Percentiles rank a stretch among this genome's conserved stretches.
Conservation (phyloP, 2,329 filamentous ascomycete genomes). For the Pseudodiploospora longispora region DNA sequence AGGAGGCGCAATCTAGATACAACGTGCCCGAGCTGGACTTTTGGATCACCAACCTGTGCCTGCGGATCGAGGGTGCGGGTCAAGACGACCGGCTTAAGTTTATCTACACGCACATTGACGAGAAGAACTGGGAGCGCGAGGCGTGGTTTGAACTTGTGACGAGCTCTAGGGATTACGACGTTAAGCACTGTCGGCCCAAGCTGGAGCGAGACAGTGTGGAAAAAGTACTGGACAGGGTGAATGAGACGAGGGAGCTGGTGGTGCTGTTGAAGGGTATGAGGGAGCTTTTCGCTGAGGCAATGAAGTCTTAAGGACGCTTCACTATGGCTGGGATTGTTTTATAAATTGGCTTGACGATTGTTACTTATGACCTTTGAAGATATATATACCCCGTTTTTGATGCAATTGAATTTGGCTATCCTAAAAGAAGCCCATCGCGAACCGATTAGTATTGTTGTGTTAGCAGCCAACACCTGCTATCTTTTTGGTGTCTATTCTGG, state of each 20-base stretch:
- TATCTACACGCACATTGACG: slow-evolving; percentile 78
- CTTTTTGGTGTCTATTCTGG: too few relatives aligned
- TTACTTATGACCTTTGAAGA: background rate
- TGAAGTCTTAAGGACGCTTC: slow-evolving; percentile 38
- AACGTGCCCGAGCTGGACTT: slow-evolving; percentile 93
- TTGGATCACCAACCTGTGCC: slow-evolving; percentile 84
- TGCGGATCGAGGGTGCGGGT: slow-evolving; percentile 84
- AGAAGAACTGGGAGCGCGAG: slow-evolving; percentile 80
- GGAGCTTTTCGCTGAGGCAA: slow-evolving; percentile 63
- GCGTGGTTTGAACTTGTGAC: slow-evolving; percentile 91
- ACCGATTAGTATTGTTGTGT: too few relatives aligned
- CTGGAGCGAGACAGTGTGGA: slow-evolving; percentile 72
- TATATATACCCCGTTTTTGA: slow-evolving; percentile 3
- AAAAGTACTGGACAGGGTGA: slow-evolving; percentile 67
- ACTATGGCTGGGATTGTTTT: too few relatives aligned
- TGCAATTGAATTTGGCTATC: slow-evolving; percentile 2
- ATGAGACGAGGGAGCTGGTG: slow-evolving; percentile 69
- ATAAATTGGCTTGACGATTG: background rate
- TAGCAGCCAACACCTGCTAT: too few relatives aligned
- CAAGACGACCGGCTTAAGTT: slow-evolving; percentile 82
- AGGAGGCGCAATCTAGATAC: slow-evolving; percentile 77
- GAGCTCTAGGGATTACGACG: slow-evolving; percentile 72
- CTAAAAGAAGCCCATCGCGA: background rate
- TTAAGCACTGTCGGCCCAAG: slow-evolving; percentile 73
- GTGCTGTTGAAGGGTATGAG: slow-evolving; percentile 75